Evolutionary conservation across 208 protist genomes (phyloP).

Genomic region (Wallacemonas collosoma): DNA sequence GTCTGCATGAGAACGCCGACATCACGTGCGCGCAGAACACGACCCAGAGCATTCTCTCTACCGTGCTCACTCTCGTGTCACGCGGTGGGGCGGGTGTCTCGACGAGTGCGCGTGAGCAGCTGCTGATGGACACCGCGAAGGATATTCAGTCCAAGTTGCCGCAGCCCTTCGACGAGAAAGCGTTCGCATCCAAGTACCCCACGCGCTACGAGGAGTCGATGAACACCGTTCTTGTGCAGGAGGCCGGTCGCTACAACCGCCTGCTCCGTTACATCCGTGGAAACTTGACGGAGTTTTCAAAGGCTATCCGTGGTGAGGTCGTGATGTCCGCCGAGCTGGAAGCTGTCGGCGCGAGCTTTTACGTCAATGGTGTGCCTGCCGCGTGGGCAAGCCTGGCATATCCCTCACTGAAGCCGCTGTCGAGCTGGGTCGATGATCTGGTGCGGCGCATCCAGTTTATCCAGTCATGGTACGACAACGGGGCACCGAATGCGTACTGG

Average conservation of each 20-base stretch:
- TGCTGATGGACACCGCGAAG: constrained; percentile 77
- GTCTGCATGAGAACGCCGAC: constrained; percentile 97
- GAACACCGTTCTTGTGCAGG: constrained; percentile 95
- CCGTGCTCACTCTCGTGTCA: constrained; percentile 84
- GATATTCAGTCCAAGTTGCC: constrained; percentile 89
- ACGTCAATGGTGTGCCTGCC: constrained; percentile 95
- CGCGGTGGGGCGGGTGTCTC: constrained; percentile 50
- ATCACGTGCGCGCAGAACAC: constrained; percentile 94
- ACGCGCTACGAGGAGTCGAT: constrained; percentile 94
- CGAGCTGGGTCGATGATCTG: constrained; percentile 97
- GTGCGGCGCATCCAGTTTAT: constrained; percentile 91
- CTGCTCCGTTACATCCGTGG: constrained; percentile 89
- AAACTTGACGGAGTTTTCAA: constrained; percentile 92
- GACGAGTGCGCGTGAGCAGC: constrained; percentile 55
- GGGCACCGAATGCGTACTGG: constrained; percentile 90
- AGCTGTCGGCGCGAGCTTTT: constrained; percentile 93
- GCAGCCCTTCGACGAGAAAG: constrained; percentile 79
- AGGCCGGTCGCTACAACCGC: constrained; percentile 94
- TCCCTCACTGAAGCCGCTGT: constrained; percentile 96
- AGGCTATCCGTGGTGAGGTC: constrained; percentile 94
- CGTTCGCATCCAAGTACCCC: constrained; percentile 87
- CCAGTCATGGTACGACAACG: constrained; percentile 87
- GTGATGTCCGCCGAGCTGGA: constrained; percentile 97
- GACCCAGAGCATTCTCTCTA: constrained; percentile 77
- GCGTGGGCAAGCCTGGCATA: constrained; percentile 91